Evolutionary conservation across 352 stramenopile species (phyloP).

Genomic region (Phytophthora foliorum): DNA sequence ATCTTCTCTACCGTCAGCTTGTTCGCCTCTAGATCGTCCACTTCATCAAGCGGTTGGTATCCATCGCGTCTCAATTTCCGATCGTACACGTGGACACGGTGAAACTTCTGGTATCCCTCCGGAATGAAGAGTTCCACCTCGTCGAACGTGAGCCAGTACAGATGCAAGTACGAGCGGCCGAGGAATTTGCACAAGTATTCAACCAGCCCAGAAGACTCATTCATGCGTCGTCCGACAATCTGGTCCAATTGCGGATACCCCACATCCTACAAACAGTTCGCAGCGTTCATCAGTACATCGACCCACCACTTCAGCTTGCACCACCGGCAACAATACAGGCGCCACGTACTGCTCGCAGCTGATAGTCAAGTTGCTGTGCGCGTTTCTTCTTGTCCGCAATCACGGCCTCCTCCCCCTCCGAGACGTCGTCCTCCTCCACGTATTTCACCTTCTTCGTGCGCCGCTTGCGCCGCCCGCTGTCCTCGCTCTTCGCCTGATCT

Average conservation of each 20-base stretch:
- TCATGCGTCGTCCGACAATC: slow-evolving; percentile 87
- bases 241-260: slow-evolving; percentile 81
- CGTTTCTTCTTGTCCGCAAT: slow-evolving; percentile 73
- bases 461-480: slow-evolving; percentile 45
- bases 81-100: slow-evolving; percentile 88
- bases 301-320: slow-evolving; percentile 1
- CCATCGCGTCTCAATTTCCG: slow-evolving; percentile 83
- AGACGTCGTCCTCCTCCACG: slow-evolving; percentile 76
- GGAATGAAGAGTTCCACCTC: slow-evolving; percentile 89
- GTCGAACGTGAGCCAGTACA: slow-evolving; percentile 91
- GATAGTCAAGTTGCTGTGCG: slow-evolving; percentile 84
- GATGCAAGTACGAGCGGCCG: slow-evolving; percentile 87
- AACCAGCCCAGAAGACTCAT: slow-evolving; percentile 68
- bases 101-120: slow-evolving; percentile 87
- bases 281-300: slow-evolving; percentile 8
- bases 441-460: slow-evolving; percentile 81
- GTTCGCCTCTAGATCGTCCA: slow-evolving; percentile 89
- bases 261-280: slow-evolving; percentile 50
- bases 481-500: slow-evolving; percentile 15
- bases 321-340: neutral
- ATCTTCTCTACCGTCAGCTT: slow-evolving; percentile 92
- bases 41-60: slow-evolving; percentile 88
- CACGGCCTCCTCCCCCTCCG: slow-evolving; percentile 68
- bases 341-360: slow-evolving; percentile 55
- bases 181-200: slow-evolving; percentile 93